Evolutionary conservation across 371 early-diverging fungal species (phyloP).

Genomic region (Cokeromyces recurvatus): DNA sequence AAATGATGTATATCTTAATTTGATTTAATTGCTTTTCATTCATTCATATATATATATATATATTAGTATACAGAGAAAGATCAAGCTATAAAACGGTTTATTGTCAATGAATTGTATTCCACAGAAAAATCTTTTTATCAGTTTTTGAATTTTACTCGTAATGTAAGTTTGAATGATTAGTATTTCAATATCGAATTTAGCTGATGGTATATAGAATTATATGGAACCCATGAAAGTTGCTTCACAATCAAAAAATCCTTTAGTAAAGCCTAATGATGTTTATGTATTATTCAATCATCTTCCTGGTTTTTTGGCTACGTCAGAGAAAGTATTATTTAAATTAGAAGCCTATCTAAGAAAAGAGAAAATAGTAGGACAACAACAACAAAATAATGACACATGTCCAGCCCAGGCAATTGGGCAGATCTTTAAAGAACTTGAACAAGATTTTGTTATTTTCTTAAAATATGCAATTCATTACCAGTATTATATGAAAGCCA

Average conservation of each 20-base stretch:
- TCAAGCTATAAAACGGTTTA: slow-evolving; percentile 13
- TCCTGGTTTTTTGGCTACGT: slow-evolving; percentile 14
- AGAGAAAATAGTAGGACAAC: no score
- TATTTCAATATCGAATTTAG: not conserved
- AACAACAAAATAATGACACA: no score
- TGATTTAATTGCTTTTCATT: no score
- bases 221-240: slow-evolving; percentile 32
- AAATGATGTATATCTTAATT: no score
- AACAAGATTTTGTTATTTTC: slow-evolving; percentile 32
- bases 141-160: slow-evolving; percentile 24
- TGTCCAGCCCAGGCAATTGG: slow-evolving; percentile 12
- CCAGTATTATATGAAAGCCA: slow-evolving; percentile 26
- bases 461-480: slow-evolving; percentile 42
- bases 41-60: no score
- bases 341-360: slow-evolving; percentile 7
- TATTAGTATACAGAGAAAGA: slow-evolving; percentile 1
- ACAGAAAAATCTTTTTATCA: slow-evolving; percentile 32
- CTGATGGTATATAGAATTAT: slow-evolving; percentile 19
- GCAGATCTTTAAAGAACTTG: slow-evolving; percentile 22
- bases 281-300: slow-evolving; percentile 30
- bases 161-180: slow-evolving; percentile 15
- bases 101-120: slow-evolving; percentile 14
- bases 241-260: slow-evolving; percentile 16
- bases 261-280: slow-evolving; percentile 28
- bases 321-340: not conserved